phyloP scores from a whole-genome alignment of 164 flowering plant species.

The Stephania japonica region DNA sequence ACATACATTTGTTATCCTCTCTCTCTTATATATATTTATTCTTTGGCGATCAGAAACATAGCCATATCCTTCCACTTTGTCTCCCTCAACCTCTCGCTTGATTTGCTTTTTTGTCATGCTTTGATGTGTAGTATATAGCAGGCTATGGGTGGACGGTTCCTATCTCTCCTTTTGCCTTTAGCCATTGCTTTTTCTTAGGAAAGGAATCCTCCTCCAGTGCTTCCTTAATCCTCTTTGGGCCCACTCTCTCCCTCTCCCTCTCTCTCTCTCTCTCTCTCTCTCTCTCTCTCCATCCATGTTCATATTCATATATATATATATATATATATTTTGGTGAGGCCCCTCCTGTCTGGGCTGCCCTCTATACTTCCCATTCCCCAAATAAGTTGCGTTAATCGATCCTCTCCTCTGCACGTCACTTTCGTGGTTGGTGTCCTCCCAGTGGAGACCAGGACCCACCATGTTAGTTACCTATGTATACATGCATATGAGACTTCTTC shows the following conservation, averaged over 20 bases:
- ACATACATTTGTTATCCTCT: conserved; percentile 6
- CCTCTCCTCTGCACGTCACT: conserved; percentile 33
- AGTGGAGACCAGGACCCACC: conserved; percentile 54
- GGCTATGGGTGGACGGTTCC: conserved; percentile 48
- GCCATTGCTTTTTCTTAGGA: conserved; percentile 48
- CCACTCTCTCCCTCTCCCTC: conserved; percentile 30
- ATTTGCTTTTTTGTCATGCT: background rate
- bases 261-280: background rate
- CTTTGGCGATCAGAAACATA: conserved; percentile 7
- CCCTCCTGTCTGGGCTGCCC: conserved; percentile 32
- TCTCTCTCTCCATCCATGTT: conserved; percentile 5
- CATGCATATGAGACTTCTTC: background rate
- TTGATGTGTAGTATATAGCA: background rate
- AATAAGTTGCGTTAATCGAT: conserved; percentile 41
- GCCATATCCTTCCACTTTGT: conserved; percentile 42
- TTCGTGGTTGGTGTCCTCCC: conserved; percentile 42
- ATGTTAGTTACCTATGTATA: conserved; percentile 2
- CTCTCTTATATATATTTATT: conserved; percentile 16
- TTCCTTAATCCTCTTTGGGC: conserved; percentile 35
- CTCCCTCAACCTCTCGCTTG: conserved; percentile 11
- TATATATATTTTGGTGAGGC: conserved; percentile 21
- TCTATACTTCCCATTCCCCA: conserved; percentile 22
- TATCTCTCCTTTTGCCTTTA: conserved; percentile 35
- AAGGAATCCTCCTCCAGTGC: conserved; percentile 39
- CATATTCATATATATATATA: too few species aligned